Base-by-base conservation (phyloP, 345 rosid genomes). In the Syzygium grande region DNA sequence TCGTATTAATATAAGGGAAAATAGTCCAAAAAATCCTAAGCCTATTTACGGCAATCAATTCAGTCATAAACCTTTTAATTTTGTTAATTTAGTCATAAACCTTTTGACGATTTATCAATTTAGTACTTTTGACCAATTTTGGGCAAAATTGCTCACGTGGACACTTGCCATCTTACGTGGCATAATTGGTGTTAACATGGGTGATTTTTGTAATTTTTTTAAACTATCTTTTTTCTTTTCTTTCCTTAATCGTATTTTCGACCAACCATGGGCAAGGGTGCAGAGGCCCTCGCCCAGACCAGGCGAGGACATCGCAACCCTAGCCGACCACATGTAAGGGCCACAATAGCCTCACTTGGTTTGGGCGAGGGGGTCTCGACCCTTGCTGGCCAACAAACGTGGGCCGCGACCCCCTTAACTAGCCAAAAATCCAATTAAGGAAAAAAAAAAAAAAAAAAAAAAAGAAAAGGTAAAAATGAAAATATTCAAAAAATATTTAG, bases 91-190 rank as follows among this genome's bases (percentile, higher is more conserved):
- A 29, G 5, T 63, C 0, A 14, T 52, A 52, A 52, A 12, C 53
- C 53, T 52, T 52, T 52, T 52, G 53, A 14, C 6, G 2, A 52
- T 52, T 52, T 52, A 1, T 5, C 16, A 52, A 52, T 52, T 52
- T 52, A 52, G 5, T 52, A 5, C 14, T 63, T 29, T 3, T 0
- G 2, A 0, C 1, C 29, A 1, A 63, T 63, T 63, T 63, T 63
- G 4, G 29, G 15, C 1, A 0, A n/a, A 63, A 63, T 29, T 38
- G 16, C 41, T 7, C 0, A 7, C 16, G 2, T 0, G 10, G 3
- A n/a, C 14, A 1, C 4, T 13, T 6, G 17, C 3, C 1, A 0
- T 61, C 17, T 7, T 59, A 59, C 0, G 0, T 25, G 68, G 17
- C 30, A 59, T 5, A 59, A 11, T 27, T 0, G 13, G 0, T 0